A percentile compares a stretch with the other conserved stretches of the same genome.
phyloP scores from a whole-genome alignment of 805 yeast species.

The Saccharomycopsis sp. region DNA sequence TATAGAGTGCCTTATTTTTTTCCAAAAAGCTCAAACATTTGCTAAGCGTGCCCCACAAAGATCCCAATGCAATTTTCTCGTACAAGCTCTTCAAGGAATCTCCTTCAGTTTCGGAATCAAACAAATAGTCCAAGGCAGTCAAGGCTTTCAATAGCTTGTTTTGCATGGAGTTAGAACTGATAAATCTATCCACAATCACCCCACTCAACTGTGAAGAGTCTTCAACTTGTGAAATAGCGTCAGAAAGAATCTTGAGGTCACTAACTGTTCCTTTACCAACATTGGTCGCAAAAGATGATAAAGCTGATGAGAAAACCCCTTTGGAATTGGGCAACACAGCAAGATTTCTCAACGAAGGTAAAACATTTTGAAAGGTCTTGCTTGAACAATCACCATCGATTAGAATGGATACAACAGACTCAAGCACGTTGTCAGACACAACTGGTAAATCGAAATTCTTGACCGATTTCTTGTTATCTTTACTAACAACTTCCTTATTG shows the following conservation, averaged over 20 bases:
- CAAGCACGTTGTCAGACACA: slow-evolving; percentile 54
- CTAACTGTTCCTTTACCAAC: slow-evolving; percentile 46
- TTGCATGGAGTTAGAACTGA: slow-evolving; percentile 77
- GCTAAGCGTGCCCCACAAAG: slow-evolving; percentile 79
- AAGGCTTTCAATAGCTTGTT: slow-evolving; percentile 77
- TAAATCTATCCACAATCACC: slow-evolving; percentile 54
- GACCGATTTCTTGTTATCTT: no score
- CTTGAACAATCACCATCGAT: slow-evolving; percentile 79
- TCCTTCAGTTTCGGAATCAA: slow-evolving; percentile 34
- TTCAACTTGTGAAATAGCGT: slow-evolving; percentile 32
- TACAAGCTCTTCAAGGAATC: slow-evolving; percentile 50
- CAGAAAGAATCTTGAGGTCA: slow-evolving; percentile 45
- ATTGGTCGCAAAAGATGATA: slow-evolving; percentile 53
- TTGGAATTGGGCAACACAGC: slow-evolving; percentile 53
- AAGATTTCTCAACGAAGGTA: slow-evolving; percentile 72
- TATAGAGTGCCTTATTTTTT: slow-evolving; percentile 43
- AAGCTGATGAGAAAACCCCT: slow-evolving; percentile 54
- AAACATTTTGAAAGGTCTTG: slow-evolving; percentile 73
- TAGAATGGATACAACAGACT: slow-evolving; percentile 55
- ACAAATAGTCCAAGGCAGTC: slow-evolving; percentile 81
- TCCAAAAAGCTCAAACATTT: slow-evolving; percentile 59
- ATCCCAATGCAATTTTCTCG: slow-evolving; percentile 58
- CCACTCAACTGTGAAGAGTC: slow-evolving; percentile 41
- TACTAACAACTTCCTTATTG: no score
- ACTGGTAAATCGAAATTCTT: slow-evolving; percentile 32